Percentiles rank a stretch among this genome's conserved stretches.
These are phyloP conservation scores for Davidsoniella australis DNA, from an alignment of 2,329 filamentous ascomycete species.

Conservation along the genomic window DNA sequence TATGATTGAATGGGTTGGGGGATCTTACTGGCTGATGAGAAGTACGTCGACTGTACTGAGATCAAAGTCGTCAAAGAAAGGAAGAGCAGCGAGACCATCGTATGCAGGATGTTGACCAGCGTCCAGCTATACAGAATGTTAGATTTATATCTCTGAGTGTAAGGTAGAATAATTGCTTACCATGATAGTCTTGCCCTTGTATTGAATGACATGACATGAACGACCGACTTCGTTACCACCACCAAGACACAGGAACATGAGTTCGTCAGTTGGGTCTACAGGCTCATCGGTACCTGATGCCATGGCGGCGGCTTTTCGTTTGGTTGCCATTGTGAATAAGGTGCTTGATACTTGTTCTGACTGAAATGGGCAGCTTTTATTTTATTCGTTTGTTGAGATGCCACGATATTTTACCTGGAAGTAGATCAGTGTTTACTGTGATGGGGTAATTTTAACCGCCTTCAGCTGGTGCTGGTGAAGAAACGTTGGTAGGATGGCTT, in stretches of 20 bases:
- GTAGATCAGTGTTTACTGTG: too few species aligned
- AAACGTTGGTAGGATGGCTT: background rate
- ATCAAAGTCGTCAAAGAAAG: conserved; percentile 98
- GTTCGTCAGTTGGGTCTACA: conserved; percentile 81
- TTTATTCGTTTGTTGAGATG: too few species aligned
- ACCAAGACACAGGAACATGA: conserved; percentile 84
- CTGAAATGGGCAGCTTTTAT: too few species aligned
- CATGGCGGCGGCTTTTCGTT: conserved; percentile 51
- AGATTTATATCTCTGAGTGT: conserved; percentile 13
- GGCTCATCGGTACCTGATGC: conserved; percentile 49
- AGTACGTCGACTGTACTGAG: conserved; percentile 93
- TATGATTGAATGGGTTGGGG: conserved; percentile 3
- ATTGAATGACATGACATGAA: conserved; percentile 95
- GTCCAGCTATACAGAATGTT: conserved; percentile 50
- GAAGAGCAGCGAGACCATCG: conserved; percentile 79
- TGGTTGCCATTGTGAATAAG: conserved; percentile 57
- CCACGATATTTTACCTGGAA: too few species aligned
- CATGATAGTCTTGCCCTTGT: conserved; percentile 99
- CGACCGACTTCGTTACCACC: conserved; percentile 94
- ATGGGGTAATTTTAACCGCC: too few species aligned
- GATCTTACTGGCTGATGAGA: conserved; percentile 94
- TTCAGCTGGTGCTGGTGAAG: too few species aligned
- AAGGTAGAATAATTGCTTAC: conserved; percentile 27
- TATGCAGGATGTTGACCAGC: conserved; percentile 94
- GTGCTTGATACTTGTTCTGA: background rate